Conservation (phyloP, 106 monocot genomes). For the Dioscorea zingiberensis region DNA sequence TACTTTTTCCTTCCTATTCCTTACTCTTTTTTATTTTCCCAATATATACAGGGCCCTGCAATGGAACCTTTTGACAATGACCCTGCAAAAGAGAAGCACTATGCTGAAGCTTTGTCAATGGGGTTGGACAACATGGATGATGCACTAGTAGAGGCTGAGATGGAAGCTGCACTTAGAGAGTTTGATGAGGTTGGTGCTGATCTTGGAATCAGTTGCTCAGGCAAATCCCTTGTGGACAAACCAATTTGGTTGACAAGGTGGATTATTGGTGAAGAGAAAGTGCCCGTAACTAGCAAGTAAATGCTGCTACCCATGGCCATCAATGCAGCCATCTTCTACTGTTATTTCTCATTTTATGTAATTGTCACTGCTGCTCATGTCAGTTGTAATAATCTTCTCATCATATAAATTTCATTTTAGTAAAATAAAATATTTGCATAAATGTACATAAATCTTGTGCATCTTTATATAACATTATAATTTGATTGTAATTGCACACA, state of each 20-base stretch:
- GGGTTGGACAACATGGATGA: constrained; percentile 35
- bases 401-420: too few relatives aligned
- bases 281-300: background rate
- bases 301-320: too few relatives aligned
- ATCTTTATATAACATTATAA: too few relatives aligned
- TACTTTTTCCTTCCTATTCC: too few relatives aligned
- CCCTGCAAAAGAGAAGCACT: constrained; percentile 54
- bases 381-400: too few relatives aligned
- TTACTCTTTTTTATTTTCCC: too few relatives aligned
- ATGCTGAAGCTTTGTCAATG: constrained; percentile 35
- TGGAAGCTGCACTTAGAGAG: constrained; percentile 62
- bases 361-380: too few relatives aligned
- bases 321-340: too few relatives aligned
- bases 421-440: too few relatives aligned
- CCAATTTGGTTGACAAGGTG: constrained; percentile 62
- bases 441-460: too few relatives aligned
- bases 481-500: too few relatives aligned
- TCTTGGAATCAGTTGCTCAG: constrained; percentile 46
- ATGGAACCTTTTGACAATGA: constrained; percentile 66
- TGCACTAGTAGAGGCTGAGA: constrained; percentile 35
- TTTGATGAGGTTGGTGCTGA: constrained; percentile 60
- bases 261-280: constrained; percentile 71
- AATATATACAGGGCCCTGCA: constrained; percentile 57
- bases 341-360: too few relatives aligned
- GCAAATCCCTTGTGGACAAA: constrained; percentile 38